A percentile compares a stretch with the other conserved stretches of the same genome.
Evolutionary conservation across 352 stramenopile genomes (phyloP).

Genomic region (Plasmopara muralis): DNA sequence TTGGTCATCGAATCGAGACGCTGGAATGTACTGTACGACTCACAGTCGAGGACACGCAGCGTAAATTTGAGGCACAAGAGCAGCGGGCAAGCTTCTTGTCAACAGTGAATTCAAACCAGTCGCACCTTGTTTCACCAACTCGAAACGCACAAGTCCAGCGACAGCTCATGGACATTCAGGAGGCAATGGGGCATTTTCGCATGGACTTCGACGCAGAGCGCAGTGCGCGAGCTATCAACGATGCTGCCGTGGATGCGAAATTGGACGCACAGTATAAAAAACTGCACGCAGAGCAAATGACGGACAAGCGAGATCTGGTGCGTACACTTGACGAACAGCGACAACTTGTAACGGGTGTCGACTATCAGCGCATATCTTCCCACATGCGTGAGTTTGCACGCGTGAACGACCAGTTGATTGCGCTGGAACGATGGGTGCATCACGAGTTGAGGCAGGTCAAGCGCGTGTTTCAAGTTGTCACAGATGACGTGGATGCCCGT

Average conservation of each 20-base stretch:
- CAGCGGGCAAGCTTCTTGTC: conserved; percentile 30
- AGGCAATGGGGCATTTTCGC: conserved; percentile 37
- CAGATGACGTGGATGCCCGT: conserved; percentile 28
- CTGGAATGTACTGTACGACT: conserved; percentile 27
- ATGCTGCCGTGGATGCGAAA: conserved; percentile 37
- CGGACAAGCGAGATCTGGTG: conserved; percentile 49
- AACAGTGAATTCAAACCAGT: conserved; percentile 24
- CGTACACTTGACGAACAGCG: conserved; percentile 47
- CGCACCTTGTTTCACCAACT: conserved; percentile 19
- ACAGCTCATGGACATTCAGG: conserved; percentile 31
- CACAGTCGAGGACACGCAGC: conserved; percentile 27
- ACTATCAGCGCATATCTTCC: conserved; percentile 44
- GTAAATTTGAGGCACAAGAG: conserved; percentile 39
- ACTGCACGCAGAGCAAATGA: conserved; percentile 32
- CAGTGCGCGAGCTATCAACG: conserved; percentile 41
- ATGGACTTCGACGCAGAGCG: conserved; percentile 51
- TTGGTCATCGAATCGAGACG: conserved; percentile 43
- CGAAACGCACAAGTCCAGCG: conserved; percentile 21
- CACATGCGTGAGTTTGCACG: conserved; percentile 48
- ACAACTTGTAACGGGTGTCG: conserved; percentile 31
- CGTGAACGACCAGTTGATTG: conserved; percentile 52
- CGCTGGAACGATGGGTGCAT: conserved; percentile 51
- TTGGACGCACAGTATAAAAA: conserved; percentile 39
- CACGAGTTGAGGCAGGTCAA: conserved; percentile 47
- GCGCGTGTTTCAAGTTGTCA: conserved; percentile 37